Evolutionary conservation across 2,329 filamentous ascomycete species (phyloP), one percentile per base, ranked within the genome.

Genomic region (Didymosphaeria variabile): DNA sequence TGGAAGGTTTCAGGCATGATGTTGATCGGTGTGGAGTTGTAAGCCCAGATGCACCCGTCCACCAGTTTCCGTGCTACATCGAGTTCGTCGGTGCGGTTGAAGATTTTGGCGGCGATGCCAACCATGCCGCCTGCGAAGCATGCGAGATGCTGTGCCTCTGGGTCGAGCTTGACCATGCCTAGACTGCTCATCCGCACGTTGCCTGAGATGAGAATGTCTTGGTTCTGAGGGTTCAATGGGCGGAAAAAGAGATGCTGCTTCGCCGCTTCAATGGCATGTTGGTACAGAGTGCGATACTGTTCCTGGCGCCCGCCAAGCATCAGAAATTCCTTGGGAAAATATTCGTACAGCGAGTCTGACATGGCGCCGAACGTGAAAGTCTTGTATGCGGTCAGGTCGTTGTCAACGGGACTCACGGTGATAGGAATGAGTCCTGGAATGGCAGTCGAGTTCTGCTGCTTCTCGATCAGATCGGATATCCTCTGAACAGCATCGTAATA

Each of bases 221-320:
- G 86, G 56, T 86, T 82, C 7, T 85, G 81, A 7, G 88, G 85
- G 21, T 88, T 85, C 87, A 95, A 90, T 0, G 93, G 93, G 5
- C 90, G 86, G 79, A 88, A 97, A 59, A 97, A 86, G 10, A 97
- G 83, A 75, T 91, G 85, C 65, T 92, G 84, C 66, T 91, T 90
- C 38, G 90, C 87, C 0, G 88, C 88, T 5, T 90, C 86, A 32
- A 90, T 86, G 4, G 88, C 86, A 59, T 86, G 86, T 60, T 90
- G 83, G 73, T 96, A 93, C 79, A 97, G 86, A 21, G 84, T 85
- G 62, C 85, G 83, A 76, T 96, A 96, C 73, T 93, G 91, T 32
- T 84, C 80, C 64, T 90, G 87, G 1, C 88, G 83, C 0, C 93
- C 93, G 59, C 92, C 91, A 2, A 97, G 85, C 5, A 97, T 85